Conservation (phyloP, 2,329 filamentous ascomycete species). For the Colletotrichum viniferum region DNA sequence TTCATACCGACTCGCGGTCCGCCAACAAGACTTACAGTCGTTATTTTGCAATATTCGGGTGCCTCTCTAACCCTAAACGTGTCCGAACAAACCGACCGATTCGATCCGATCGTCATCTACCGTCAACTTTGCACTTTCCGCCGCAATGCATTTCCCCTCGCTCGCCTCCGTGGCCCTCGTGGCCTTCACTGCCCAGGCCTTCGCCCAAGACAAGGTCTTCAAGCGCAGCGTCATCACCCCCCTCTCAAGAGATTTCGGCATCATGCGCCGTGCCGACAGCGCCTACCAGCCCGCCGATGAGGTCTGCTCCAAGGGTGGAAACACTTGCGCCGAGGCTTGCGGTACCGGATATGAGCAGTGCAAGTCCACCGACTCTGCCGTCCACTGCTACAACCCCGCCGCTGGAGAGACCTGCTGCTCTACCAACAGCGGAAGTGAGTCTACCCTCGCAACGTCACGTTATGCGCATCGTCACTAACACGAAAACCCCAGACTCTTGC, state of each 20-base stretch:
- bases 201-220: conserved; percentile 29
- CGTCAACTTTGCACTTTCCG: not conserved
- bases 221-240: conserved; percentile 39
- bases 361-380: conserved; percentile 49
- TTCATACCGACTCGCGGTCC: not conserved
- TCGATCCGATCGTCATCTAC: not conserved
- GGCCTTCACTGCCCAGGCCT: conserved; percentile 21
- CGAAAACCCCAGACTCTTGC: conserved; percentile 56
- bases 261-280: conserved; percentile 46
- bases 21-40: not conserved
- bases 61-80: not conserved
- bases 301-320: conserved; percentile 49
- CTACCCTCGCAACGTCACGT: not conserved
- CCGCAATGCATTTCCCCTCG: conserved; percentile 23
- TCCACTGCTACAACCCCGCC: conserved; percentile 63
- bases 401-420: conserved; percentile 62
- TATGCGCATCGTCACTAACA: not conserved
- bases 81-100: not conserved
- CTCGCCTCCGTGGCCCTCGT: conserved; percentile 22
- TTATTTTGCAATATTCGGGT: not conserved
- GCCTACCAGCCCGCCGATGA: conserved; percentile 55
- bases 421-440: conserved; percentile 61
- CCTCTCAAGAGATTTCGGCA: conserved; percentile 36
- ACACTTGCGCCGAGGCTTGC: conserved; percentile 60
- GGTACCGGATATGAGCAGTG: conserved; percentile 55